Evolutionary conservation across 208 protist species (phyloP).

Genomic region (Trypanosoma melophagium): DNA sequence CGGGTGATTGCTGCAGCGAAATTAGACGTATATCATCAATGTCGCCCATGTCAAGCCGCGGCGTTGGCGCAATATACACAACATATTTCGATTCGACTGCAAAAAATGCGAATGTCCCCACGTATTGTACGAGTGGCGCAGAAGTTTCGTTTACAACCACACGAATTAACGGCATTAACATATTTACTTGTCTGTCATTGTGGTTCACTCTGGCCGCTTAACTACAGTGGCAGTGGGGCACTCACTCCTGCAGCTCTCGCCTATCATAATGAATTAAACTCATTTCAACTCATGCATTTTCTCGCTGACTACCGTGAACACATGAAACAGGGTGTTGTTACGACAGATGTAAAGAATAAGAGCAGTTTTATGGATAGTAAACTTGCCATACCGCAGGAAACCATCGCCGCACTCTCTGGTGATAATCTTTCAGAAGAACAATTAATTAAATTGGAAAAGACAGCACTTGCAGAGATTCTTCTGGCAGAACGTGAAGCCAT

Average conservation of each 20-base stretch:
- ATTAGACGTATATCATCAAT: conserved; percentile 49
- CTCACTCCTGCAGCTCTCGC: conserved; percentile 58
- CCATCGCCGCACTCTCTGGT: conserved; percentile 72
- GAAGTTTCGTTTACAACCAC: conserved; percentile 47
- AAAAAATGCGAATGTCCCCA: conserved; percentile 51
- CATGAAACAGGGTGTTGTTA: conserved; percentile 82
- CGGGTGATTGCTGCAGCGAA: conserved; percentile 25
- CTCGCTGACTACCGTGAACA: conserved; percentile 69
- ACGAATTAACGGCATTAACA: conserved; percentile 53
- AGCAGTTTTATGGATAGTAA: conserved; percentile 61
- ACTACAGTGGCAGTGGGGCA: conserved; percentile 34
- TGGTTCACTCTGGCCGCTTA: conserved; percentile 26
- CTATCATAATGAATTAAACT: conserved; percentile 50
- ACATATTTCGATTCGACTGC: conserved; percentile 36
- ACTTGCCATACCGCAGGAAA: conserved; percentile 75
- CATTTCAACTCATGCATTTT: conserved; percentile 74
- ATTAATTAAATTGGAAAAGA: conserved; percentile 91
- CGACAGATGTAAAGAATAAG: conserved; percentile 51
- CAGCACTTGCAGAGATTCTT: conserved; percentile 77
- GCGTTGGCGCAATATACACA: conserved; percentile 23
- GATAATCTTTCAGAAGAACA: conserved; percentile 78
- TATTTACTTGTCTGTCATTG: conserved; percentile 80
- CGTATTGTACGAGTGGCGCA: conserved; percentile 67
- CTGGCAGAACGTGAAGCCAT: conserved; percentile 16
- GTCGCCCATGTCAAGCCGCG: conserved; percentile 45